These are phyloP conservation scores for Leishmania arabica DNA, from an alignment of 208 protist species.

Conservation along the genomic window DNA sequence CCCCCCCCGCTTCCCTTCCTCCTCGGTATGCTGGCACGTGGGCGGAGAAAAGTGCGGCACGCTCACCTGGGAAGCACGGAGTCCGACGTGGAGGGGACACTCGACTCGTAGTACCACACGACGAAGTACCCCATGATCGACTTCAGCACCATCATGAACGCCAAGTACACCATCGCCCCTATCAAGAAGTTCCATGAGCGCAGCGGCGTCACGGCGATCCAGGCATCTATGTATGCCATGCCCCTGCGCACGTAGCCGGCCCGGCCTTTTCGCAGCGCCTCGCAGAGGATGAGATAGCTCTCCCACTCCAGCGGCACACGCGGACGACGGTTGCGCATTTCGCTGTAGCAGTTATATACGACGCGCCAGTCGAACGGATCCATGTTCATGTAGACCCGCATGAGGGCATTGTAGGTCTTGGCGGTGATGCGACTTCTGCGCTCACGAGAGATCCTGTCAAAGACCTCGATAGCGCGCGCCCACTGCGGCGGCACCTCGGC, in stretches of 20 bases:
- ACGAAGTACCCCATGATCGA: slow-evolving; percentile 36
- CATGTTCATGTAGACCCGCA: slow-evolving; percentile 90
- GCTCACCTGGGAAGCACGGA: slow-evolving; percentile 15
- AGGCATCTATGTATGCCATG: slow-evolving; percentile 82
- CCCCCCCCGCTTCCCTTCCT: too few species aligned
- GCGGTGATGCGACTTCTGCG: slow-evolving; percentile 44
- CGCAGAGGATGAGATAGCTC: slow-evolving; percentile 74
- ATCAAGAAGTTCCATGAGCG: slow-evolving; percentile 55
- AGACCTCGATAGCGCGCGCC: slow-evolving; percentile 76
- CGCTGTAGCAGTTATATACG: slow-evolving; percentile 90
- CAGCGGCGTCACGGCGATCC: slow-evolving; percentile 70
- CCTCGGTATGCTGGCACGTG: not conserved
- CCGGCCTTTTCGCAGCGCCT: slow-evolving; percentile 62
- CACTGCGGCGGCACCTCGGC: slow-evolving; percentile 78
- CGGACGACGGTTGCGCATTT: slow-evolving; percentile 70
- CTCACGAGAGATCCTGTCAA: slow-evolving; percentile 76
- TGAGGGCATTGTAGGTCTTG: slow-evolving; percentile 86
- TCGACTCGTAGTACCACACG: slow-evolving; percentile 47
- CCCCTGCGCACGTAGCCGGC: slow-evolving; percentile 69
- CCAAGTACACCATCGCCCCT: slow-evolving; percentile 54
- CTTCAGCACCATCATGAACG: slow-evolving; percentile 62
- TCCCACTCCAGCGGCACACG: slow-evolving; percentile 78
- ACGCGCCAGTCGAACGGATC: slow-evolving; percentile 89
- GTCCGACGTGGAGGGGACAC: slow-evolving; percentile 16
- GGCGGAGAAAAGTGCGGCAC: not conserved